Conservation (phyloP, 2,329 filamentous ascomycete genomes). For the Fusarium sp. region DNA sequence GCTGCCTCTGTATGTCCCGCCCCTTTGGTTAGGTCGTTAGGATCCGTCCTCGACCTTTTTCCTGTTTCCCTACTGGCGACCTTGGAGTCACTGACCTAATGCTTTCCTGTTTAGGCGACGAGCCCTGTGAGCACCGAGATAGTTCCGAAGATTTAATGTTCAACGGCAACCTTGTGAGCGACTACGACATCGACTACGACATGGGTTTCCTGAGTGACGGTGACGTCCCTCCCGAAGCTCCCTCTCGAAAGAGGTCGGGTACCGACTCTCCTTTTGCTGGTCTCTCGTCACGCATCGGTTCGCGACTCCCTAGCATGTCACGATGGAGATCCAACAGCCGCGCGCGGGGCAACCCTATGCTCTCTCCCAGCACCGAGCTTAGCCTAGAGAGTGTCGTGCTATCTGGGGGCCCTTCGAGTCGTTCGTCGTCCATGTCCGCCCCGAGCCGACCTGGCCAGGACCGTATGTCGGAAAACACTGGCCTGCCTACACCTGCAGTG, state of each 20-base stretch:
- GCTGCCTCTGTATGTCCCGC: conserved; percentile 78
- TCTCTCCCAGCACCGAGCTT: conserved; percentile 81
- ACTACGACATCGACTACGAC: conserved; percentile 71
- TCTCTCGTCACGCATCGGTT: conserved; percentile 74
- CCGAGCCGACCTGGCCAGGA: conserved; percentile 62
- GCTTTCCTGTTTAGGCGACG: conserved; percentile 63
- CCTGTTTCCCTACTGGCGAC: conserved; percentile 7
- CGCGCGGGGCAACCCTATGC: conserved; percentile 56
- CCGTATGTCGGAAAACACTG: conserved; percentile 60
- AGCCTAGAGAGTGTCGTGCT: conserved; percentile 80
- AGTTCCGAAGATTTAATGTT: conserved; percentile 54
- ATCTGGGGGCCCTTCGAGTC: conserved; percentile 76
- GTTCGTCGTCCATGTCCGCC: conserved; percentile 81
- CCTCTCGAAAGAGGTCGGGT: conserved; percentile 63
- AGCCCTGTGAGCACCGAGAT: conserved; percentile 69
- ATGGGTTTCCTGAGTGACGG: conserved; percentile 74
- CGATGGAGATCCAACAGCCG: conserved; percentile 62
- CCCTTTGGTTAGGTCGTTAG: conserved; percentile 11
- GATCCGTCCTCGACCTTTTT: conserved; percentile 10
- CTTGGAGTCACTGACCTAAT: conserved; percentile 28
- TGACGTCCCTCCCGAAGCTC: conserved; percentile 62
- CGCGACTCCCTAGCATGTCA: conserved; percentile 66
- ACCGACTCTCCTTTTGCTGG: conserved; percentile 70
- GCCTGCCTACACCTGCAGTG: conserved; percentile 71
- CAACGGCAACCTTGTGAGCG: conserved; percentile 52